Conservation (phyloP, 371 early-diverging fungal genomes). For the Haplosporangium sp. region DNA sequence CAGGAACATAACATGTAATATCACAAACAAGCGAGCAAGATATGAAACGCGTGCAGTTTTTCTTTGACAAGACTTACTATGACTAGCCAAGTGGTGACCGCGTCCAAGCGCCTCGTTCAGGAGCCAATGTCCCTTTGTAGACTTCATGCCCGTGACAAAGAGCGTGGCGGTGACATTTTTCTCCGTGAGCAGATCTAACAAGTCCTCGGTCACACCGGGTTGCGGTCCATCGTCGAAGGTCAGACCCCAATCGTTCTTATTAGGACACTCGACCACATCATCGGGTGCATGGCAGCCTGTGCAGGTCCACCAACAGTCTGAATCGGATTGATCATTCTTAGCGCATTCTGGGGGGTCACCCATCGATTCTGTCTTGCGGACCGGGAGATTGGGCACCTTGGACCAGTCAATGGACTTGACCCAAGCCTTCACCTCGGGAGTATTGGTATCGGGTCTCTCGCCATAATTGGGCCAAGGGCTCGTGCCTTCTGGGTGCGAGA, state of each 20-base stretch:
- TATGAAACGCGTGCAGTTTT: too few species aligned
- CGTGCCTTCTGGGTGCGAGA: constrained; percentile 23
- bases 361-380: constrained; percentile 16
- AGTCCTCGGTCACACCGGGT: constrained; percentile 26
- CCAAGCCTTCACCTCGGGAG: constrained; percentile 48
- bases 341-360: constrained; percentile 53
- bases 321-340: constrained; percentile 7
- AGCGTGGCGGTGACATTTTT: constrained; percentile 49
- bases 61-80: constrained; percentile 24
- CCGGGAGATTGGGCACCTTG: constrained; percentile 50
- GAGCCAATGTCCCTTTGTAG: constrained; percentile 31
- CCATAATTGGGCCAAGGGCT: constrained; percentile 47
- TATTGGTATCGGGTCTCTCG: constrained; percentile 34
- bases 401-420: constrained; percentile 40
- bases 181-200: constrained; percentile 25
- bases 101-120: constrained; percentile 34
- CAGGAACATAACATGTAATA: too few species aligned
- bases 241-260: constrained; percentile 62
- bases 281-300: constrained; percentile 60
- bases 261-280: constrained; percentile 64
- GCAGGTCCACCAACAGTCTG: constrained; percentile 67
- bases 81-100: constrained; percentile 49
- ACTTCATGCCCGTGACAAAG: constrained; percentile 52
- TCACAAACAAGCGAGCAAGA: too few species aligned
- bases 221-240: constrained; percentile 77